Evolutionary conservation across 768 basidiomycete genomes (phyloP), one percentile per base, ranked within the genome.

Genomic region (Phallus indusiatus): DNA sequence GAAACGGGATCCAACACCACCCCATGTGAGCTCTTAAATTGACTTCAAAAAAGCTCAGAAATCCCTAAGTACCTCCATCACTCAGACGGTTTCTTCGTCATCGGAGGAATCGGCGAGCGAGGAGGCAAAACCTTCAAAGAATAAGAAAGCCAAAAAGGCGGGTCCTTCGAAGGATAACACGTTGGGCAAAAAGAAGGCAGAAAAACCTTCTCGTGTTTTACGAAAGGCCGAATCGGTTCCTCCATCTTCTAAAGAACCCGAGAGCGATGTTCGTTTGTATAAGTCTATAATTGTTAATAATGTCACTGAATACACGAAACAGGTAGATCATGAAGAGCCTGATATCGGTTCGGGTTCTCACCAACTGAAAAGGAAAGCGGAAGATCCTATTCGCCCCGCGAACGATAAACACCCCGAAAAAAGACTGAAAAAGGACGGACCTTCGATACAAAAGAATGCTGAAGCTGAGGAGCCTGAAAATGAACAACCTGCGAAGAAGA

Each of bases 401-500:
- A 63, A 42, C 69, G 68, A 56, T 34, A 61, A 59, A 66, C 65
- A 48, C 22, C 47, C 12, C 66, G 67, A 52, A 16, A 62, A 47
- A 56, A 58, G 54, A 68, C 62, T n/a, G 66, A 59, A 36, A 46
- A 52, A 12, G 9, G 42, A 51, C 48, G 52, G 50, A 35, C 49
- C 57, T 14, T 12, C 57, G 11, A 34, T 35, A 24, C 20, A 59
- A n/a, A 56, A 56, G 28, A 46, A 22, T 20, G 16, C 68, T 12
- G 68, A 61, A 21, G 53, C 46, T n/a, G 65, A 64, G 0, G 65
- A 59, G 28, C n/a, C 28, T 28, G 69, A 66, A 21, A 55, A 67
- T 21, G 71, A 68, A 53, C 64, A 42, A 6, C 71, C 60, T 9
- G 78, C 71, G 16, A 83, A 81, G 71, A 85, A 84, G 74, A 87